These are phyloP conservation scores for Ustilago bromivora DNA, from an alignment of 1,284 basidiomycete species.

Conservation along the genomic window DNA sequence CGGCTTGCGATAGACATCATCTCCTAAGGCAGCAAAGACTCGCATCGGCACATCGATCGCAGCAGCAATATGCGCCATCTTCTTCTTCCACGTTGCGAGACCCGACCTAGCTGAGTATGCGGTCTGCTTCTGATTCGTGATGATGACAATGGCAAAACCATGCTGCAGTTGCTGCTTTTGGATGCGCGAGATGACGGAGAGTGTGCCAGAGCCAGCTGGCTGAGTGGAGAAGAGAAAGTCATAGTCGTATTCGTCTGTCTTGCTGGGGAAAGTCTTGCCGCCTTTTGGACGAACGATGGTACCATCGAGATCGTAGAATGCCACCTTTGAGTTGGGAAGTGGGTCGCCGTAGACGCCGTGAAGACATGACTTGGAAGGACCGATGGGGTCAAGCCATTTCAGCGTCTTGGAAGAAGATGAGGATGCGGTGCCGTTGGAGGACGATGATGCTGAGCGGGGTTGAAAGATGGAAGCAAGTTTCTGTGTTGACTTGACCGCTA, in stretches of 20 bases:
- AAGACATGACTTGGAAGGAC: constrained; percentile 33
- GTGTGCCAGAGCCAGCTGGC: constrained; percentile 1
- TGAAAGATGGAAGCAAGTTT: constrained; percentile 51
- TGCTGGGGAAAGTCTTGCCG: constrained; percentile 47
- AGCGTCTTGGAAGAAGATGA: constrained; percentile 8
- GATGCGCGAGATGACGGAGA: constrained; percentile 24
- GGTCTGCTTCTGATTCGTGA: constrained; percentile 58
- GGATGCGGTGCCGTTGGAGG: not conserved
- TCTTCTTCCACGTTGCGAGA: constrained; percentile 53
- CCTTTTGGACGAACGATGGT: constrained; percentile 55
- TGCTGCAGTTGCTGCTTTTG: constrained; percentile 22
- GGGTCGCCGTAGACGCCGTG: constrained; percentile 44
- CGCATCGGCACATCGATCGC: constrained; percentile 55
- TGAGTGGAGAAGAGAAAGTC: constrained; percentile 32
- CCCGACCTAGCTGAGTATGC: constrained; percentile 21
- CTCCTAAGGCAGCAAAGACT: constrained; percentile 53
- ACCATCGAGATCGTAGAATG: constrained; percentile 62
- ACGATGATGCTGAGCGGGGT: constrained; percentile 7
- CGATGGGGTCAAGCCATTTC: constrained; percentile 43
- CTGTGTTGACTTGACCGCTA: constrained; percentile 1
- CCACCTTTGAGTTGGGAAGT: constrained; percentile 32
- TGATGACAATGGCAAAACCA: constrained; percentile 42
- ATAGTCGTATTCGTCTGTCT: constrained; percentile 57
- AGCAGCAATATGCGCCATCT: constrained; percentile 46
- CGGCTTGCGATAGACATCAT: constrained; percentile 64